Evolutionary conservation across 345 rosid species (phyloP).

Genomic region (Lenwebbia sp.): DNA sequence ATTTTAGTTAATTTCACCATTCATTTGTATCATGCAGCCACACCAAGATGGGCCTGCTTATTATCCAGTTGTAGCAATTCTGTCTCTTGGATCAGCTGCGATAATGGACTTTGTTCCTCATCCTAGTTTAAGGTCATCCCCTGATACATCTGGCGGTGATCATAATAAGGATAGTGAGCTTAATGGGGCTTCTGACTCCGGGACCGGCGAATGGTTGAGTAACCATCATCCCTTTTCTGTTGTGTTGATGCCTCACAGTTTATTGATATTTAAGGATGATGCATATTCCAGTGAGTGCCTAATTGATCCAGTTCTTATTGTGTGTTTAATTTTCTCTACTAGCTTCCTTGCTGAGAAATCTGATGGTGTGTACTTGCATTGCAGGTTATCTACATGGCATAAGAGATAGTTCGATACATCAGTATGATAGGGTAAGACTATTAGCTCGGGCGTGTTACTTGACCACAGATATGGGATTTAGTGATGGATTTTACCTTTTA

Average conservation of each 20-base stretch:
- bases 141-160: neutral
- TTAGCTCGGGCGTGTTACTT: neutral
- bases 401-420: constrained; percentile 39
- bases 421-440: constrained; percentile 31
- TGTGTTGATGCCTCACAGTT: constrained; percentile 68
- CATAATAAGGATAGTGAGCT: constrained; percentile 3
- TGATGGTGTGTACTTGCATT: constrained; percentile 1
- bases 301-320: neutral
- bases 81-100: constrained; percentile 75
- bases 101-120: constrained; percentile 87
- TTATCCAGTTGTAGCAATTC: constrained; percentile 76
- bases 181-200: constrained; percentile 7
- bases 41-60: constrained; percentile 98
- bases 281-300: constrained; percentile 46
- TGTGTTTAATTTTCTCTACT: neutral
- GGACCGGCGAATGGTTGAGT: constrained; percentile 10
- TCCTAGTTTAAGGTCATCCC: constrained; percentile 31
- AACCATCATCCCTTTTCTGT: constrained; percentile 47
- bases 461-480: neutral
- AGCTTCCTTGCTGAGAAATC: neutral
- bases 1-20: neutral
- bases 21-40: constrained; percentile 30
- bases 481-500: neutral
- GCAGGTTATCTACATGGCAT: constrained; percentile 83
- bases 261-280: constrained; percentile 76